phyloP scores from a whole-genome alignment of 192 early-diverging fungal species.

The Dimargaris verticillata region DNA sequence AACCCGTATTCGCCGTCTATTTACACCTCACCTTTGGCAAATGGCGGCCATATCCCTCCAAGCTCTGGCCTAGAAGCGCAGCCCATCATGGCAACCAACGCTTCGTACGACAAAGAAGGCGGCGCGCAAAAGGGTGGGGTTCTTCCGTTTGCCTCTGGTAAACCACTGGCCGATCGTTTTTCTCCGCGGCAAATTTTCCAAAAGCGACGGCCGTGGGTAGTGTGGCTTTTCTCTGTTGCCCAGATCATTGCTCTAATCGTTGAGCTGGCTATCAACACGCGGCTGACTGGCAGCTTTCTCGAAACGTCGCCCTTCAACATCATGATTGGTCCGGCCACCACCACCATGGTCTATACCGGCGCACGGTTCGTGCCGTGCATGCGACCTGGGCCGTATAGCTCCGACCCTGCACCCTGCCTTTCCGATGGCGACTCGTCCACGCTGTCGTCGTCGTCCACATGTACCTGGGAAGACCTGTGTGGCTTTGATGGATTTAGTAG shows the following conservation, averaged over 20 bases:
- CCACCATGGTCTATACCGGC: conserved; percentile 46
- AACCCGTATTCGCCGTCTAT: too few species aligned
- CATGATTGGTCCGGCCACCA: conserved; percentile 61
- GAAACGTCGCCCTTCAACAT: conserved; percentile 52
- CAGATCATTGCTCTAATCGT: conserved; percentile 31
- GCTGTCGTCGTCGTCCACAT: conserved; percentile 17
- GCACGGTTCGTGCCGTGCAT: conserved; percentile 74
- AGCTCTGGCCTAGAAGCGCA: too few species aligned
- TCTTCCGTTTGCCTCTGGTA: too few species aligned
- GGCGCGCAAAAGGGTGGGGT: background rate
- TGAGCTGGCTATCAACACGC: conserved; percentile 35
- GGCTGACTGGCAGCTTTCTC: conserved; percentile 41
- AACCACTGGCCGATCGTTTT: too few species aligned
- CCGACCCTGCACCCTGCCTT: conserved; percentile 23
- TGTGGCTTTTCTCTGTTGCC: conserved; percentile 21
- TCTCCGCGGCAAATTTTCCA: too few species aligned
- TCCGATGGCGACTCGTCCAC: conserved; percentile 7
- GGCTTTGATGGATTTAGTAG: conserved; percentile 37
- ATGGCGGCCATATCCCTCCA: too few species aligned
- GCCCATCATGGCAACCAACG: too few species aligned
- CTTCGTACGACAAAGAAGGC: too few species aligned
- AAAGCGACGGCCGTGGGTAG: conserved; percentile 24
- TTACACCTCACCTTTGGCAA: too few species aligned
- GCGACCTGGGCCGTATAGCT: conserved; percentile 20
- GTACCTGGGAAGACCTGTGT: conserved; percentile 42